These are phyloP conservation scores for Blastobotrys malaysiensis DNA, from an alignment of 1,139 yeast genomes.

Conservation along the genomic window DNA sequence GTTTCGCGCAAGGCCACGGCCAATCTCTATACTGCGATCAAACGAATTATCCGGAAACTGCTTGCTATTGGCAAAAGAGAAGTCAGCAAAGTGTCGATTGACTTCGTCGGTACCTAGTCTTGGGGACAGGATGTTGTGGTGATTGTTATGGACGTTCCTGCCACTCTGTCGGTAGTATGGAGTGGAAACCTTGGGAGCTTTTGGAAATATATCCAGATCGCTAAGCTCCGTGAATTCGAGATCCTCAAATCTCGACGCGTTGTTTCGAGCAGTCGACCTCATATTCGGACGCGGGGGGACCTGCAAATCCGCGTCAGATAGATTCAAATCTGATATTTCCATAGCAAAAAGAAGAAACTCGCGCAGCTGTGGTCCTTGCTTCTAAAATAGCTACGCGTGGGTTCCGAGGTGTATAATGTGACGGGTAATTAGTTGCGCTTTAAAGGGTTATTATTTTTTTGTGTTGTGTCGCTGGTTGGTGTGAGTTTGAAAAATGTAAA, in stretches of 20 bases:
- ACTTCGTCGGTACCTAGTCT: conserved; percentile 19
- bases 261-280: conserved; percentile 1
- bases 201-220: not conserved
- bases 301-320: not conserved
- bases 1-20: conserved; percentile 13
- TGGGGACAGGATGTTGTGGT: conserved; percentile 19
- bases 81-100: conserved; percentile 22
- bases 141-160: not conserved
- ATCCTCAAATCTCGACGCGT: not conserved
- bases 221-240: not conserved
- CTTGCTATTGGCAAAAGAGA: conserved; percentile 16
- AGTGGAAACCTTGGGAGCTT: not conserved
- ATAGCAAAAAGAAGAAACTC: not conserved
- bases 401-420: not conserved
- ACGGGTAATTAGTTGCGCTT: not conserved
- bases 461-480: not conserved
- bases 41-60: conserved; percentile 4
- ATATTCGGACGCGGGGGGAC: not conserved
- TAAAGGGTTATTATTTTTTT: not conserved
- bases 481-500: not conserved
- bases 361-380: not conserved
- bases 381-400: not conserved
- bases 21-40: conserved; percentile 18
- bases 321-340: not conserved
- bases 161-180: not conserved